phyloP scores from a whole-genome alignment of 139 green algal genomes.

The Haematococcus sp. region DNA sequence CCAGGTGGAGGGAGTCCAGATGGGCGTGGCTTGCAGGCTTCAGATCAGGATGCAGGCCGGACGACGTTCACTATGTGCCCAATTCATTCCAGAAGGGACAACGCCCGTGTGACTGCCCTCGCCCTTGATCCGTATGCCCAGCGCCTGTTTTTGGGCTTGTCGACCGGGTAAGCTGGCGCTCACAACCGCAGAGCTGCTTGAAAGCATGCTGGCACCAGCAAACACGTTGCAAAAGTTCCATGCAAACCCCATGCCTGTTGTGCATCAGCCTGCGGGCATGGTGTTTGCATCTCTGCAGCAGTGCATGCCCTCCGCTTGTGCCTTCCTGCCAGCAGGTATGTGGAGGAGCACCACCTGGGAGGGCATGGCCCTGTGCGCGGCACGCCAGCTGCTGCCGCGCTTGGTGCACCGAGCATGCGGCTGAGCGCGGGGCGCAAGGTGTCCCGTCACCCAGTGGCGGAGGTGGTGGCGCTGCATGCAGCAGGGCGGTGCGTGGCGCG shows the following conservation, averaged over 20 bases:
- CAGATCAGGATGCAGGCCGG: constrained; percentile 10
- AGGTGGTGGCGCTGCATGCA: constrained; percentile 2
- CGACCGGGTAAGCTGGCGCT: no score
- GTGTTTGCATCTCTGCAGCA: no score
- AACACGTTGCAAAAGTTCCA: no score
- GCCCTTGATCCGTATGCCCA: constrained; percentile 17
- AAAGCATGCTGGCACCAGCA: no score
- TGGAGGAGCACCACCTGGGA: constrained; percentile 39
- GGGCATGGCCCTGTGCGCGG: no score
- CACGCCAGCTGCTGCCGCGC: background rate
- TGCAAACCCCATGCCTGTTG: no score
- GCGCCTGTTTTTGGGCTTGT: constrained; percentile 32
- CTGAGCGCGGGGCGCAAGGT: constrained; percentile 29
- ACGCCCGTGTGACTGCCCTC: constrained; percentile 40
- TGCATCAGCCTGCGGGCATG: no score
- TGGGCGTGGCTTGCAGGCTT: background rate
- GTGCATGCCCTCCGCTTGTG: no score
- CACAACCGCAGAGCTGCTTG: no score
- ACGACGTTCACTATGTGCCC: constrained; percentile 36
- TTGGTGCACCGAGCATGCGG: background rate
- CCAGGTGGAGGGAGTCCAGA: no score
- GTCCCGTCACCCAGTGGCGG: constrained; percentile 8
- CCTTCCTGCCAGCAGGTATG: no score
- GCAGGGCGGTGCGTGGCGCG: constrained; percentile 3
- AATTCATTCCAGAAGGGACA: constrained; percentile 24